Conservation (phyloP, 2,329 filamentous ascomycete genomes). For the Aureobasidium musti region DNA sequence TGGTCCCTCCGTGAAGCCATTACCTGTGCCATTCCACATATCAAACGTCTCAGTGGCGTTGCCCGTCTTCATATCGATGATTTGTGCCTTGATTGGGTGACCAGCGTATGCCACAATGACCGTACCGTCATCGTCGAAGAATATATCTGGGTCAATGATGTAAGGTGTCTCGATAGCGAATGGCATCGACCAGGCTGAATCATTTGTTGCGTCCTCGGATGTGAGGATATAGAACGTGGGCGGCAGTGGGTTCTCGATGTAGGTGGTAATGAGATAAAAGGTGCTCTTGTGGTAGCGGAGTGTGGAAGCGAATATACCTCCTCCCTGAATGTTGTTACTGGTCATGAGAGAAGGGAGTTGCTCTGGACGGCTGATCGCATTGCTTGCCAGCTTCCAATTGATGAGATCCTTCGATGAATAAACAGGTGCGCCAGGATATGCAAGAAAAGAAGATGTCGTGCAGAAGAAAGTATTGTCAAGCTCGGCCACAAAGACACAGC, state of each 20-base stretch:
- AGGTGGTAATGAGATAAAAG: slow-evolving; percentile 45
- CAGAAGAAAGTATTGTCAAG: slow-evolving; percentile 49
- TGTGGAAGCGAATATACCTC: slow-evolving; percentile 48
- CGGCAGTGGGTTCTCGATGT: slow-evolving; percentile 12
- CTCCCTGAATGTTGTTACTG: slow-evolving; percentile 40
- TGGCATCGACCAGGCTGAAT: slow-evolving; percentile 52
- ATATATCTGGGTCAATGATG: slow-evolving; percentile 53
- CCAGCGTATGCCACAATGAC: neutral
- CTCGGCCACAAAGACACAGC: slow-evolving; percentile 46
- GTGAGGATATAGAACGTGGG: slow-evolving; percentile 49
- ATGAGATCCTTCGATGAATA: slow-evolving; percentile 49
- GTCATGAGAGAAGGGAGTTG: slow-evolving; percentile 44
- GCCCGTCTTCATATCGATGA: slow-evolving; percentile 42
- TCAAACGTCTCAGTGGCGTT: slow-evolving; percentile 34
- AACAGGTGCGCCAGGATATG: slow-evolving; percentile 51
- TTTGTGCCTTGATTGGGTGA: slow-evolving; percentile 23
- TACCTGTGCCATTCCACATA: slow-evolving; percentile 44
- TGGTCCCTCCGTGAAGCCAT: slow-evolving; percentile 41
- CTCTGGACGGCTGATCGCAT: slow-evolving; percentile 41
- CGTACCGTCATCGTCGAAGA: slow-evolving; percentile 39
- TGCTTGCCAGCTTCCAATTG: slow-evolving; percentile 46
- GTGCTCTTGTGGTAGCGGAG: slow-evolving; percentile 45
- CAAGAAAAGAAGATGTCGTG: slow-evolving; percentile 49
- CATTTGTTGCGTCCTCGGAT: slow-evolving; percentile 48
- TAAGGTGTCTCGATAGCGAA: slow-evolving; percentile 47